Evolutionary conservation across 306 rosid species (phyloP), one percentile per base, ranked within the genome.

Genomic region (Malus sylvestris): DNA sequence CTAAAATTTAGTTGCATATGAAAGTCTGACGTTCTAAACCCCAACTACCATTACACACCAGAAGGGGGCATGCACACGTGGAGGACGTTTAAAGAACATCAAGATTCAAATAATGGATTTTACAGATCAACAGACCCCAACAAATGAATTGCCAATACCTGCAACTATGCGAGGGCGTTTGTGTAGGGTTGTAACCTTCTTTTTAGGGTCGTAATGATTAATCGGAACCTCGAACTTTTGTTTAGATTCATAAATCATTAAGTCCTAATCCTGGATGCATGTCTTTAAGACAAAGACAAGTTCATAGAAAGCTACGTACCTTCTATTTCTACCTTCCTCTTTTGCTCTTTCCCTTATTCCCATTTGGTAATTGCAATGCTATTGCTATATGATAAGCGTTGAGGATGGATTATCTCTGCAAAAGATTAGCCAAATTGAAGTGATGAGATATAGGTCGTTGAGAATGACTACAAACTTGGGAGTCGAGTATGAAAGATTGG

Each of bases 131-230:
- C 13, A 64, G 67, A 40, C 12, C 40, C 57, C 40, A 23, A 23
- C 33, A 5, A 27, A 61, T 27, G 66, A 61, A 3, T 27, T 13
- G 30, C 29, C 20, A 27, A 27, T 61, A 2, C 10, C 3, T 1
- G 4, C 66, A 27, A 25, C 7, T 49, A 6, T 4, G 16, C 5
- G 8, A 35, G 19, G 16, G 35, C 66, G 9, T 4, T 58, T 22
- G 14, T 3, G 25, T 4, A 59, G 27, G 97, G 93, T 10, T 35
- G n/a, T 18, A 55, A 8, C 55, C 20, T 49, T 49, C 6, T 16
- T 5, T 16, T 6, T 49, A 49, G 55, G 55, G 20, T 49, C 55
- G 18, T 49, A 49, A 15, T 49, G 20, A 49, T 49, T 49, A 1
- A 15, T 49, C 55, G 18, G 55, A 16, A 49, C 55, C 55, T 15